phyloP scores from a whole-genome alignment of 2,329 filamentous ascomycete genomes.

The Colletotrichum tropicicola region DNA sequence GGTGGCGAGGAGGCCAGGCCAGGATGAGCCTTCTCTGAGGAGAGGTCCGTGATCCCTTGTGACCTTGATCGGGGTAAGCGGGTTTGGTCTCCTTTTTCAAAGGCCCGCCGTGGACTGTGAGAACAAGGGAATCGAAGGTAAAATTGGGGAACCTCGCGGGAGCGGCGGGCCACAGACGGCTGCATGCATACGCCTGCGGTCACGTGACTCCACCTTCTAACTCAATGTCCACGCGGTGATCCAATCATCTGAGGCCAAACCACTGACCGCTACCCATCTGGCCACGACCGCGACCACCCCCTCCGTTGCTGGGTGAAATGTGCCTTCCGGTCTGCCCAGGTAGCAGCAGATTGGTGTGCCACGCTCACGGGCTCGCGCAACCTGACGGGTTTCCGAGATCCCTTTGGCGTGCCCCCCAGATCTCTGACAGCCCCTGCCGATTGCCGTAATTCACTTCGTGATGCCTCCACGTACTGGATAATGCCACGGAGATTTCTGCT shows the following conservation, averaged over 20 bases:
- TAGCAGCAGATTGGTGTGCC: too few species aligned
- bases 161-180: constrained; percentile 27
- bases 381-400: too few species aligned
- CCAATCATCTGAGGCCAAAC: constrained; percentile 11
- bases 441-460: too few species aligned
- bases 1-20: not conserved
- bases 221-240: constrained; percentile 8
- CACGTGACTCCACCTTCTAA: constrained; percentile 23
- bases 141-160: constrained; percentile 26
- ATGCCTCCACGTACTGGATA: too few species aligned
- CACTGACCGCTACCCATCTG: not conserved
- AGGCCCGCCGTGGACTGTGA: constrained; percentile 16
- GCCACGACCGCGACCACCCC: too few species aligned
- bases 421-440: too few species aligned
- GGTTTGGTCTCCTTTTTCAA: not conserved
- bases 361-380: too few species aligned
- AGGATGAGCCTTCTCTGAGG: not conserved
- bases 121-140: constrained; percentile 24
- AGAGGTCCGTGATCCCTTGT: constrained; percentile 12
- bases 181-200: constrained; percentile 25
- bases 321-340: too few species aligned
- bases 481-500: too few species aligned
- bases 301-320: too few species aligned
- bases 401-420: too few species aligned
- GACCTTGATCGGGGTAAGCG: constrained; percentile 13